Conservation (phyloP, 1,284 basidiomycete species). For the Hemileia vastatrix region DNA sequence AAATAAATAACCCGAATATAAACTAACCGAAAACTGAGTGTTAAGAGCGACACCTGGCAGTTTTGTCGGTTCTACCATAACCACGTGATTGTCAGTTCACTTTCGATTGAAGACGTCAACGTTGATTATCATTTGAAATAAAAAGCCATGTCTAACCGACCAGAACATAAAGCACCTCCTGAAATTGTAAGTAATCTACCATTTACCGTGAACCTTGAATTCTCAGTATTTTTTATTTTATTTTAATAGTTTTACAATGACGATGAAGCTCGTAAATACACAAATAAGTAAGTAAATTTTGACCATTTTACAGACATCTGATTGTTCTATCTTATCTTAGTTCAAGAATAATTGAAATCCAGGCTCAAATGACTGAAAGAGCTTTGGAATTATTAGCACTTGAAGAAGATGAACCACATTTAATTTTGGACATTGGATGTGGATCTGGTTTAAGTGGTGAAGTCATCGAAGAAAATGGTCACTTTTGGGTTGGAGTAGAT, state of each 20-base stretch:
- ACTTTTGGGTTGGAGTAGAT: constrained; percentile 90
- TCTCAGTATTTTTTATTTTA: constrained; percentile 26
- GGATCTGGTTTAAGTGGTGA: constrained; percentile 95
- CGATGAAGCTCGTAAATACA: constrained; percentile 90
- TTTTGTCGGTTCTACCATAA: too few relatives aligned
- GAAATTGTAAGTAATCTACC: constrained; percentile 63
- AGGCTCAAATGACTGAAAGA: constrained; percentile 94
- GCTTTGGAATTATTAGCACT: constrained; percentile 83
- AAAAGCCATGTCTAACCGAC: too few relatives aligned
- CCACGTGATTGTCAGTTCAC: too few relatives aligned
- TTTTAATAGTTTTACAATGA: constrained; percentile 82
- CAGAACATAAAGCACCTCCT: constrained; percentile 89
- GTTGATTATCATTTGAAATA: too few relatives aligned
- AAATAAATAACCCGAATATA: too few relatives aligned
- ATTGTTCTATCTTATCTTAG: too few relatives aligned
- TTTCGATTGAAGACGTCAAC: too few relatives aligned
- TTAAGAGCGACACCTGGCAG: too few relatives aligned
- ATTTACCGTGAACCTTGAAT: constrained; percentile 21
- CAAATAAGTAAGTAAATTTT: too few relatives aligned
- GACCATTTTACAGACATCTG: too few relatives aligned
- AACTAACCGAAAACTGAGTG: too few relatives aligned
- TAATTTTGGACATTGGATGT: constrained; percentile 91
- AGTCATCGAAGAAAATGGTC: constrained; percentile 86
- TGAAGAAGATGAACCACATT: constrained; percentile 48
- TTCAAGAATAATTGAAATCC: constrained; percentile 91